phyloP scores from a whole-genome alignment of 257 asterid species.

The Lycium ferocissimum region DNA sequence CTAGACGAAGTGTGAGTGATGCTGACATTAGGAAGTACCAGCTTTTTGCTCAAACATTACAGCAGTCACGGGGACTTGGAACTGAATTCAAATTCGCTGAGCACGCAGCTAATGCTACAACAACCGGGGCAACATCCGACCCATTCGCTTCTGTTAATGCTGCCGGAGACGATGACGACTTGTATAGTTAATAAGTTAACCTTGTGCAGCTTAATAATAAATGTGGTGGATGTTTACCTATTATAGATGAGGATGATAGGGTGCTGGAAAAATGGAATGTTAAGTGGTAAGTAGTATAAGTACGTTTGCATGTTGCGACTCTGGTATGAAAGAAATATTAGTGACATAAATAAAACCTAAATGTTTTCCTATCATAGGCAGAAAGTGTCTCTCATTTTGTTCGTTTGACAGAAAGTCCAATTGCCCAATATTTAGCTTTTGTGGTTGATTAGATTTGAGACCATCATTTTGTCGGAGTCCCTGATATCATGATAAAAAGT shows the following conservation, averaged over 20 bases:
- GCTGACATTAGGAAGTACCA: conserved; percentile 84
- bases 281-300: not conserved
- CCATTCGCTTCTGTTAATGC: conserved; percentile 58
- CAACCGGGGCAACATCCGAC: conserved; percentile 45
- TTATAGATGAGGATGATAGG: not conserved
- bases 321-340: not conserved
- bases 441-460: not conserved
- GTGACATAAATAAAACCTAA: not conserved
- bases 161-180: conserved; percentile 43
- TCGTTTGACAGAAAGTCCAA: too few relatives aligned
- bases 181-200: conserved; percentile 32
- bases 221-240: not conserved
- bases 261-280: not conserved
- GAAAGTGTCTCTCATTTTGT: too few relatives aligned
- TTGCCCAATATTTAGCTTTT: too few relatives aligned
- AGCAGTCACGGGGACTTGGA: conserved; percentile 89
- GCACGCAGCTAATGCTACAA: conserved; percentile 32
- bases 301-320: not conserved
- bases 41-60: conserved; percentile 81
- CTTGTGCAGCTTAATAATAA: not conserved
- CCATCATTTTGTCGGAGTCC: not conserved
- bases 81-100: conserved; percentile 71
- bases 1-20: conserved; percentile 82
- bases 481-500: not conserved
- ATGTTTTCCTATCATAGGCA: not conserved